Evolutionary conservation across 148 eudicot species (phyloP).

Genomic region (Mesembryanthemum crystallinum): DNA sequence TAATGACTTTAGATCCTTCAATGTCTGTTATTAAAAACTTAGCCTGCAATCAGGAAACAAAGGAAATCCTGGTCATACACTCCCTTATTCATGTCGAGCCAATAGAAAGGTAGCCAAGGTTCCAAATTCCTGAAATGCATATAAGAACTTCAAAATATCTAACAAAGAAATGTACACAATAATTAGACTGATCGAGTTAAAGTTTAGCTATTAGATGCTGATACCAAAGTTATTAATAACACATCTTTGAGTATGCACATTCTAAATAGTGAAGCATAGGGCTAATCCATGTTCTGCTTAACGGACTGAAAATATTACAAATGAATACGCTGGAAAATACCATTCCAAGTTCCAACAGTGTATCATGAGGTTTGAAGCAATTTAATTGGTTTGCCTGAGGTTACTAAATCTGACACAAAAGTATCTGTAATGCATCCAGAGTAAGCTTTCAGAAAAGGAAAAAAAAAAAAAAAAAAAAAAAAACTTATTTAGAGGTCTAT

Average conservation of each 20-base stretch:
- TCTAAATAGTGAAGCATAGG: not conserved
- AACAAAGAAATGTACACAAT: not conserved
- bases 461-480: too few relatives aligned
- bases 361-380: too few relatives aligned
- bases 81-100: not conserved
- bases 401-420: too few relatives aligned
- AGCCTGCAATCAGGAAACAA: slow-evolving; percentile 43
- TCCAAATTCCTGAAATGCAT: not conserved
- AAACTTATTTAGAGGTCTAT: too few relatives aligned
- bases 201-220: too few relatives aligned
- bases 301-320: not conserved
- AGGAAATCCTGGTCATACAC: not conserved
- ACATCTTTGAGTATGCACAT: too few relatives aligned
- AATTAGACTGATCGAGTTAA: too few relatives aligned
- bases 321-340: not conserved
- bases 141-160: not conserved
- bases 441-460: too few relatives aligned
- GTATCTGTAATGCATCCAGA: too few relatives aligned
- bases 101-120: not conserved
- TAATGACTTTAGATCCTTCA: slow-evolving; percentile 52
- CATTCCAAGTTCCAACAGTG: too few relatives aligned
- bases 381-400: too few relatives aligned
- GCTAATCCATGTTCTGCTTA: not conserved
- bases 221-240: too few relatives aligned
- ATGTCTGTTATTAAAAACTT: slow-evolving; percentile 47